Percentiles rank a stretch among this genome's conserved stretches.
phyloP scores from a whole-genome alignment of 1,284 basidiomycete genomes.

The Boletellus deceptivus region DNA sequence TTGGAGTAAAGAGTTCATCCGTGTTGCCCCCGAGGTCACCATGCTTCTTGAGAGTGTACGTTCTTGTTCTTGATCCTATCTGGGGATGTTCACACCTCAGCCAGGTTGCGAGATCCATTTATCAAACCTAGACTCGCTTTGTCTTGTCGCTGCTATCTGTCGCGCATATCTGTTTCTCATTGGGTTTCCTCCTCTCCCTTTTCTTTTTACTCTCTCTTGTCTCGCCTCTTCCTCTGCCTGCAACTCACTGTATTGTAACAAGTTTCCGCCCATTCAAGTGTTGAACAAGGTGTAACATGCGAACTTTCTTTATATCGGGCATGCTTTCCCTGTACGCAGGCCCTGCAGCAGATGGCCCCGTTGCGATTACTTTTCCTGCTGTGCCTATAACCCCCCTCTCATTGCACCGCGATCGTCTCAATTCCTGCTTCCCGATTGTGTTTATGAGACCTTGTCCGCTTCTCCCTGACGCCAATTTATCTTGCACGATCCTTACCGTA shows the following conservation, averaged over 20 bases:
- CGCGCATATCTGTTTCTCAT: conserved; percentile 51
- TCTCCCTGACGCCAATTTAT: conserved; percentile 9
- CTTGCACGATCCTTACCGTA: conserved; percentile 33
- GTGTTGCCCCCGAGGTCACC: conserved; percentile 77
- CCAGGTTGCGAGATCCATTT: conserved; percentile 72
- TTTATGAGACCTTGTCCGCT: conserved; percentile 18
- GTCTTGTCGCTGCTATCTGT: conserved; percentile 45
- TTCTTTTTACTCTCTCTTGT: conserved; percentile 37
- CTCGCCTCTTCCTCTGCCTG: conserved; percentile 27
- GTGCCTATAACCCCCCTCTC: conserved; percentile 7
- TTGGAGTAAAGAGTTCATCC: conserved; percentile 82
- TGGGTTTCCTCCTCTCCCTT: conserved; percentile 38
- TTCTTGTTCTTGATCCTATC: conserved; percentile 17
- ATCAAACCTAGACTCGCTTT: conserved; percentile 63
- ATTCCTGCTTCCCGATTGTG: conserved; percentile 7
- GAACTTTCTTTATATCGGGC: conserved; percentile 46
- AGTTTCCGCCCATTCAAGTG: conserved; percentile 54
- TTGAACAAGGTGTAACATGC: conserved; percentile 49
- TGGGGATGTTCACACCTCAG: conserved; percentile 4
- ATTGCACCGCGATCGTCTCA: conserved; percentile 12
- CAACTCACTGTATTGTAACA: conserved; percentile 79
- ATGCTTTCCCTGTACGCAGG: conserved; percentile 15
- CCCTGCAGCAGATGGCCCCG: conserved; percentile 11
- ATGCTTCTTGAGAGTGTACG: conserved; percentile 77
- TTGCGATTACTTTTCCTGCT: conserved; percentile 15